A percentile compares a stretch with the other conserved stretches of the same genome.
These are phyloP conservation scores for Suillus subaureus DNA, from an alignment of 768 basidiomycete genomes.

Conservation along the genomic window DNA sequence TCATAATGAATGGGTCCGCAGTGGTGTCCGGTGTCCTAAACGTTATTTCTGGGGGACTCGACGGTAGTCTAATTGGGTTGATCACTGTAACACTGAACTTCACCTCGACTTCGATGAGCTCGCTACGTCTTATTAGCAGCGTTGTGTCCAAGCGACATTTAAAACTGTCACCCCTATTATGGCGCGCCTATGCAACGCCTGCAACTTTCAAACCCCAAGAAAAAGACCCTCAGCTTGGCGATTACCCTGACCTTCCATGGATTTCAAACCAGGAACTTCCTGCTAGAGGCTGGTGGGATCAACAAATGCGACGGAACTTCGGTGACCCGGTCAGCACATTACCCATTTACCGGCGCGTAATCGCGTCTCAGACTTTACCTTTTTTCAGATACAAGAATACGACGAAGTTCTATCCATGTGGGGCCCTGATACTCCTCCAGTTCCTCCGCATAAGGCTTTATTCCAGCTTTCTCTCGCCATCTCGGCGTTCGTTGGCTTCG, in stretches of 20 bases:
- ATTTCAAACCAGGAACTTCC: slow-evolving; percentile 65
- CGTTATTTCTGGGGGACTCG: slow-evolving; percentile 24
- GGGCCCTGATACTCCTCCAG: slow-evolving; percentile 76
- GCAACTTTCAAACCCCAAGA: slow-evolving; percentile 30
- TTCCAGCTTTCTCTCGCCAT: slow-evolving; percentile 66
- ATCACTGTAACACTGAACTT: slow-evolving; percentile 12
- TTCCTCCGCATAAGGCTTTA: slow-evolving; percentile 61
- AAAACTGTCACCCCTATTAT: not conserved
- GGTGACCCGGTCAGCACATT: slow-evolving; percentile 65
- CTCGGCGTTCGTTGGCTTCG: slow-evolving; percentile 65
- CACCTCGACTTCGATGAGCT: slow-evolving; percentile 20
- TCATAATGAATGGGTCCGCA: slow-evolving; percentile 13
- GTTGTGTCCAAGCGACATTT: slow-evolving; percentile 11
- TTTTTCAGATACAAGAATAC: slow-evolving; percentile 68
- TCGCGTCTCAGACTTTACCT: slow-evolving; percentile 19
- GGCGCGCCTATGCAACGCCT: slow-evolving; percentile 29
- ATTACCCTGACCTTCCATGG: slow-evolving; percentile 73
- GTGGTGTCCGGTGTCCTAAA: slow-evolving; percentile 25
- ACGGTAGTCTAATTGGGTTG: not conserved
- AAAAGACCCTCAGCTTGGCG: slow-evolving; percentile 67
- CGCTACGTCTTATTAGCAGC: slow-evolving; percentile 19
- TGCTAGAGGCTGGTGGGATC: slow-evolving; percentile 75
- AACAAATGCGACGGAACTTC: slow-evolving; percentile 76
- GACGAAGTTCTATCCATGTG: slow-evolving; percentile 86
- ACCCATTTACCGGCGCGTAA: slow-evolving; percentile 14